These are phyloP conservation scores for Kazachstania taianensis DNA, from an alignment of 805 yeast genomes.

Conservation along the genomic window DNA sequence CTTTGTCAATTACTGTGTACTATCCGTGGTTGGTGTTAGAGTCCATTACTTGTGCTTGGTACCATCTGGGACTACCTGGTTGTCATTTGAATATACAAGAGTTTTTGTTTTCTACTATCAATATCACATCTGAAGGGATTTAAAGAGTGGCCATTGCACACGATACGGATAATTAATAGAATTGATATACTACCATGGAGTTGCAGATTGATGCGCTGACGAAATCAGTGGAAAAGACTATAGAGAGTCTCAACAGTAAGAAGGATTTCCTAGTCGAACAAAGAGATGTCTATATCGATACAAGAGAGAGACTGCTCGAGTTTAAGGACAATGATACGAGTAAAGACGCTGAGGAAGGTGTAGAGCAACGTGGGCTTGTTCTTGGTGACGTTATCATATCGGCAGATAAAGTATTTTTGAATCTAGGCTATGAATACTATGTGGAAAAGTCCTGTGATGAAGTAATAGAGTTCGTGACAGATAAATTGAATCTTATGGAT, in stretches of 20 bases:
- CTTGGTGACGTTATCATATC: slow-evolving; percentile 26
- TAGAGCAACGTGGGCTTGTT: slow-evolving; percentile 15
- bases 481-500: slow-evolving; percentile 21
- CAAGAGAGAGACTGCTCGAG: slow-evolving; percentile 10
- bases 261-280: slow-evolving; percentile 23
- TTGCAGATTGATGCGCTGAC: slow-evolving; percentile 10
- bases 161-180: not conserved
- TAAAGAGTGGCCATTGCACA: too few relatives aligned
- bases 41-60: too few relatives aligned
- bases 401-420: slow-evolving; percentile 16
- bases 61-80: too few relatives aligned
- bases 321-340: slow-evolving; percentile 1
- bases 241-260: slow-evolving; percentile 17
- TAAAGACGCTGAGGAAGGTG: slow-evolving; percentile 4
- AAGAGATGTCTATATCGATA: slow-evolving; percentile 15
- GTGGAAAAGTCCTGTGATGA: slow-evolving; percentile 21
- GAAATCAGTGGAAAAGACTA: slow-evolving; percentile 15
- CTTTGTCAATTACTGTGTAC: too few relatives aligned
- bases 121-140: too few relatives aligned
- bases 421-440: slow-evolving; percentile 28
- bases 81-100: too few relatives aligned
- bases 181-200: slow-evolving; percentile 8
- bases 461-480: slow-evolving; percentile 17
- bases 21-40: too few relatives aligned
- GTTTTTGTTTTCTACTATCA: too few relatives aligned